Evolutionary conservation across 768 basidiomycete genomes (phyloP).

Genomic region (Hericium erinaceus): DNA sequence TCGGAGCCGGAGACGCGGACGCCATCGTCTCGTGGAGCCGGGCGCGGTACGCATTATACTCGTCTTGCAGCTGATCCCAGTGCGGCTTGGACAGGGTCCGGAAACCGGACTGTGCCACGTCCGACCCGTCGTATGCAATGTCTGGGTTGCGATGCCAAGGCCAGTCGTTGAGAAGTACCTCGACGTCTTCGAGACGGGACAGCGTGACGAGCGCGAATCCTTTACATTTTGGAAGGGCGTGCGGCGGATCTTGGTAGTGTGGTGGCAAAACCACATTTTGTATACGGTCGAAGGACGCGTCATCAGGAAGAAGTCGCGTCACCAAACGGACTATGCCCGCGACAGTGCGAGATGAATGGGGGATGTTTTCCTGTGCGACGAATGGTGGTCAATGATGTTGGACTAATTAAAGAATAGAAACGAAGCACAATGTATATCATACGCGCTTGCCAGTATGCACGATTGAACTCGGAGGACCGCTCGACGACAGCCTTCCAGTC

Average conservation of each 20-base stretch:
- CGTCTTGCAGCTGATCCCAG: constrained; percentile 59
- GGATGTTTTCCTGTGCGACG: constrained; percentile 59
- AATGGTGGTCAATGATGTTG: background rate
- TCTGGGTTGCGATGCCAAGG: constrained; percentile 40
- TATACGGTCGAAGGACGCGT: constrained; percentile 18
- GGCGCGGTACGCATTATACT: constrained; percentile 60
- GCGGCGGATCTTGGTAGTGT: constrained; percentile 55
- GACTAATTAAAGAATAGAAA: background rate
- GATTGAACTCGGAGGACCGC: constrained; percentile 19
- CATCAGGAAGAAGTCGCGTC: background rate
- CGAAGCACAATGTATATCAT: constrained; percentile 61
- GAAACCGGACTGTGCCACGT: constrained; percentile 36
- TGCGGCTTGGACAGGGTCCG: constrained; percentile 42
- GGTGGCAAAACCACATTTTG: constrained; percentile 50
- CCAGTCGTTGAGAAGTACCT: constrained; percentile 41
- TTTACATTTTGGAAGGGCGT: constrained; percentile 49
- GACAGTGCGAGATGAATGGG: constrained; percentile 40
- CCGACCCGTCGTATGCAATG: background rate
- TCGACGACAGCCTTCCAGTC: constrained; percentile 27
- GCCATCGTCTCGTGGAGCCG: constrained; percentile 40
- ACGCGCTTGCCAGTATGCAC: constrained; percentile 50
- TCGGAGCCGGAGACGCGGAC: background rate
- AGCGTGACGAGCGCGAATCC: constrained; percentile 70
- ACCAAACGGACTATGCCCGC: constrained; percentile 27
- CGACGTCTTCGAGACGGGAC: constrained; percentile 27